phyloP scores from a whole-genome alignment of 1,139 yeast genomes.

The Pichia sorboxylosa region DNA sequence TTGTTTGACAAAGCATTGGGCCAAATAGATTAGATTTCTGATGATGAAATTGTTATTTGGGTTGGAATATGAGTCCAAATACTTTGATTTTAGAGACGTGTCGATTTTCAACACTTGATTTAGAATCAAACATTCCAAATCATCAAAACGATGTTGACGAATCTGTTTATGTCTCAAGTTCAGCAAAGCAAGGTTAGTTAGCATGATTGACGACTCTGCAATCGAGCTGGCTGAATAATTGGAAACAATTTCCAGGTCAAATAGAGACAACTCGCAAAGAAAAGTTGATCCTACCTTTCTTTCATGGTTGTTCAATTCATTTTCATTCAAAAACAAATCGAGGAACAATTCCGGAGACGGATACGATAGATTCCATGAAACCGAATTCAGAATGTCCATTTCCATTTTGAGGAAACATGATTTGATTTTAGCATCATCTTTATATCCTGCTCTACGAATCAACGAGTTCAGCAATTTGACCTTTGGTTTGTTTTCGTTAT shows the following conservation, averaged over 20 bases:
- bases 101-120: conserved; percentile 16
- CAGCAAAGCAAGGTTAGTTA: conserved; percentile 19
- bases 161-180: conserved; percentile 13
- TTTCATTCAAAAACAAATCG: conserved; percentile 37
- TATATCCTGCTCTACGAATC: conserved; percentile 47
- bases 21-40: conserved; percentile 16
- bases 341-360: conserved; percentile 55
- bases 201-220: conserved; percentile 37
- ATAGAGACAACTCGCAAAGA: conserved; percentile 54
- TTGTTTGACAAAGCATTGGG: conserved; percentile 15
- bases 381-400: conserved; percentile 47
- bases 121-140: conserved; percentile 19
- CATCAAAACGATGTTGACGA: conserved; percentile 17
- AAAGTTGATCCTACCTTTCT: conserved; percentile 46
- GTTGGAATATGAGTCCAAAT: conserved; percentile 12
- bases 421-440: conserved; percentile 42
- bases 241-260: conserved; percentile 48
- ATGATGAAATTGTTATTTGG: conserved; percentile 13
- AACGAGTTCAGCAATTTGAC: conserved; percentile 48
- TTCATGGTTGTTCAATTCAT: conserved; percentile 30
- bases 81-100: conserved; percentile 18
- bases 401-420: conserved; percentile 58
- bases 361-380: conserved; percentile 43
- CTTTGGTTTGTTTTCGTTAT: conserved; percentile 55
- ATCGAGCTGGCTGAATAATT: conserved; percentile 44